Conservation (phyloP, 768 basidiomycete genomes). For the Leccinum incarnatum region DNA sequence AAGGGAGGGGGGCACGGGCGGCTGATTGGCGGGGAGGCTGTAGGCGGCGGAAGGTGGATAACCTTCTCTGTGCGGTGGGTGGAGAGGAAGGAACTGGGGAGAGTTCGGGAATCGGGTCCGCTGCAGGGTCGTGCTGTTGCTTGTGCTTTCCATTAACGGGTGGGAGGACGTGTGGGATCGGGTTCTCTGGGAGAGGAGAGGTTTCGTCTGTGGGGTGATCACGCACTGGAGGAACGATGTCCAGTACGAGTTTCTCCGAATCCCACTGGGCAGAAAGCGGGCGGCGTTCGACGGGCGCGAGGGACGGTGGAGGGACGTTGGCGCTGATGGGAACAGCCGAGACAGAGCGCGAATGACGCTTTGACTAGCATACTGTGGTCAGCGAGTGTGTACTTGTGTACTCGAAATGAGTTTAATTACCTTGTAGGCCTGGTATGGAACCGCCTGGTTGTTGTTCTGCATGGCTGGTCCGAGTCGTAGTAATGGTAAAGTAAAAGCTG, state of each 20-base stretch:
- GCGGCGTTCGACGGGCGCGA: background rate
- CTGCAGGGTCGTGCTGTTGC: conserved; percentile 4
- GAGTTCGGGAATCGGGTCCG: conserved; percentile 10
- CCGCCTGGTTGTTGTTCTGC: conserved; percentile 22
- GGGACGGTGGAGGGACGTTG: conserved; percentile 23
- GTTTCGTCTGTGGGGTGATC: background rate
- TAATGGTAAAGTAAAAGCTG: background rate
- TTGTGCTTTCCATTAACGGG: conserved; percentile 9
- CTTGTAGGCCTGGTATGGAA: conserved; percentile 52
- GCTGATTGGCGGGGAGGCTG: conserved; percentile 33
- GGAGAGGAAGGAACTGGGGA: conserved; percentile 3
- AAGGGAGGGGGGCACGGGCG: conserved; percentile 21
- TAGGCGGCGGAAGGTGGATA: conserved; percentile 54
- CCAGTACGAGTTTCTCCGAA: conserved; percentile 20
- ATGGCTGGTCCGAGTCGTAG: background rate
- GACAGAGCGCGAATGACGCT: conserved; percentile 43
- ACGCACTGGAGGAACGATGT: background rate
- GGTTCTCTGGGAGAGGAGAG: background rate
- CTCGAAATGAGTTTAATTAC: conserved; percentile 19
- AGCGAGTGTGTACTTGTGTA: background rate
- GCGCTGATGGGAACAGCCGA: conserved; percentile 31
- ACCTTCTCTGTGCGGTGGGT: conserved; percentile 23
- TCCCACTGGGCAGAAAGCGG: conserved; percentile 20
- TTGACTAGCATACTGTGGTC: conserved; percentile 35
- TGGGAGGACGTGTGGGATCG: background rate